These are phyloP conservation scores for Coniophora puteana DNA, from an alignment of 1,284 basidiomycete species.

Conservation along the genomic window DNA sequence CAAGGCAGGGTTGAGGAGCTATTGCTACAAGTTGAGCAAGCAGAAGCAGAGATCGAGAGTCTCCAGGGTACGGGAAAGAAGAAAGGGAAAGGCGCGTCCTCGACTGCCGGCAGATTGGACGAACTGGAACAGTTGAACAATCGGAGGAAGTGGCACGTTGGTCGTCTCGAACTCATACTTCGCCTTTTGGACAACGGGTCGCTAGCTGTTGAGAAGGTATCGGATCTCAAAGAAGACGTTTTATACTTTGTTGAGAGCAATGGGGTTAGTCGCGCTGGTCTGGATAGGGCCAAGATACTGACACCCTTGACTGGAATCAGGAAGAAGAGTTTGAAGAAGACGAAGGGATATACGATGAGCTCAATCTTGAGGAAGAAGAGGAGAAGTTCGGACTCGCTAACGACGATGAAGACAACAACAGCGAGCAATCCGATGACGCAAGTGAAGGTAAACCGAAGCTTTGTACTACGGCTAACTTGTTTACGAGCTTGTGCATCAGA, in stretches of 20 bases:
- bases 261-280: conserved; percentile 57
- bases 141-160: conserved; percentile 93
- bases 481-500: conserved; percentile 35
- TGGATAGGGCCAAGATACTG: conserved; percentile 10
- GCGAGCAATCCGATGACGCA: conserved; percentile 64
- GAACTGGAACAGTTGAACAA: conserved; percentile 91
- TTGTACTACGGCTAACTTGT: background rate
- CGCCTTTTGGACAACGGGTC: conserved; percentile 95
- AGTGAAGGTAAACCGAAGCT: conserved; percentile 58
- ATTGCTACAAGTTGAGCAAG: conserved; percentile 87
- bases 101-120: conserved; percentile 69
- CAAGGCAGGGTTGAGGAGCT: conserved; percentile 90
- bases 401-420: conserved; percentile 71
- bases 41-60: conserved; percentile 96
- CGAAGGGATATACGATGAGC: conserved; percentile 97
- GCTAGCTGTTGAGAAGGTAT: conserved; percentile 78
- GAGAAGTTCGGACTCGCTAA: conserved; percentile 82
- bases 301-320: conserved; percentile 38
- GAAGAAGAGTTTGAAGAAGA: conserved; percentile 98
- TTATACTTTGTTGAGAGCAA: conserved; percentile 97
- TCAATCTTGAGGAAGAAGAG: conserved; percentile 96
- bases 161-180: conserved; percentile 89
- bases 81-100: conserved; percentile 67
- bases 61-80: conserved; percentile 83
- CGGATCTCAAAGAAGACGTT: conserved; percentile 90